Conservation (phyloP, 345 rosid species). For the Pistacia atlantica region DNA sequence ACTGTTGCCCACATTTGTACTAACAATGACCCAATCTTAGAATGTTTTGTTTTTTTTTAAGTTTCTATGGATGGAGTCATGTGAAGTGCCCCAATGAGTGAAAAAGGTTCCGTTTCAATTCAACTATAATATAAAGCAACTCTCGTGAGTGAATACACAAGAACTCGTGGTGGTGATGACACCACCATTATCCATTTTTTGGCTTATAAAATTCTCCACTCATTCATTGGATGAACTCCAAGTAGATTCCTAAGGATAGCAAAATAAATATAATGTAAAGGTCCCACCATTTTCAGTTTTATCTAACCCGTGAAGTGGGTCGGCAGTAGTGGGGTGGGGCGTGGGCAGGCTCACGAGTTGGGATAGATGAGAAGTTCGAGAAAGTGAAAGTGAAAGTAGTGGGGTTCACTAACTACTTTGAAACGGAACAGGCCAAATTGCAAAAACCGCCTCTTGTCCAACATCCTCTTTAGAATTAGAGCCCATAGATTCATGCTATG, state of each 20-base stretch:
- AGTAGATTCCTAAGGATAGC: not conserved
- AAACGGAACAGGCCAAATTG: conserved; percentile 22
- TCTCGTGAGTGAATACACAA: conserved; percentile 1
- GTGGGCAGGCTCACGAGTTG: conserved; percentile 39
- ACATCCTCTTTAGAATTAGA: not conserved
- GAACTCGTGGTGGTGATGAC: not conserved
- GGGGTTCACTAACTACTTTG: conserved; percentile 30
- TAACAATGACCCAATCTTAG: too few species aligned
- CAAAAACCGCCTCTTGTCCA: not conserved
- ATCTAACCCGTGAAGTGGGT: conserved; percentile 50
- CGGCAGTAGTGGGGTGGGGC: conserved; percentile 39
- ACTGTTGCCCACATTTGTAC: too few species aligned
- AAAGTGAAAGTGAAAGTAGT: not conserved
- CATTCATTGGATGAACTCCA: not conserved
- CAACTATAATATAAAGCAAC: not conserved
- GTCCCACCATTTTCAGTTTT: not conserved
- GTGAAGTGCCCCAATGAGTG: conserved; percentile 8
- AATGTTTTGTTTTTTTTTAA: too few species aligned
- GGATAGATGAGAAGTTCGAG: not conserved
- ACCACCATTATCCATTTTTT: not conserved
- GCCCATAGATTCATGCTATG: not conserved
- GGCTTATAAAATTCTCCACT: not conserved
- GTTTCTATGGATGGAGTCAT: not conserved
- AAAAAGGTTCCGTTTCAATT: not conserved
- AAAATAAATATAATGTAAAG: not conserved